phyloP scores from a whole-genome alignment of 2,329 filamentous ascomycete species.

The Fusarium keratoplasticum region DNA sequence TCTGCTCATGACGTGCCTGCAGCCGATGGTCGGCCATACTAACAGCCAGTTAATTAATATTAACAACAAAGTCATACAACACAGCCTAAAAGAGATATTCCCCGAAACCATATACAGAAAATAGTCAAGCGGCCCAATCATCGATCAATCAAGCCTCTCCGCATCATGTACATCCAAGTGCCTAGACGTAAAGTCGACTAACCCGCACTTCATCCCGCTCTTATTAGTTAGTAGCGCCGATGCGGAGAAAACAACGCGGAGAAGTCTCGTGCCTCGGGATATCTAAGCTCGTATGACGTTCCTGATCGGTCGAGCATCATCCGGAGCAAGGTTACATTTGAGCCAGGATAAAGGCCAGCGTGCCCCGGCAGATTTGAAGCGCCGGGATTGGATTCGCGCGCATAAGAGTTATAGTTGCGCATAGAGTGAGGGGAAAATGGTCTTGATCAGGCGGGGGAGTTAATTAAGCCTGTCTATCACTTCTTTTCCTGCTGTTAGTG shows the following conservation, averaged over 20 bases:
- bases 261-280: conserved; percentile 4
- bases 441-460: background rate
- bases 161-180: conserved; percentile 26
- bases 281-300: conserved; percentile 24
- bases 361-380: background rate
- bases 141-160: conserved; percentile 14
- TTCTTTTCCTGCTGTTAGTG: background rate
- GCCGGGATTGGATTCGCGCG: conserved; percentile 25
- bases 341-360: background rate
- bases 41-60: conserved; percentile 15
- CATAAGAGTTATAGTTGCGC: conserved; percentile 3
- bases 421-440: background rate
- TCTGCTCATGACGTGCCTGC: background rate
- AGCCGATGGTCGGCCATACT: background rate
- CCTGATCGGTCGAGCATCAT: conserved; percentile 16
- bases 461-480: background rate
- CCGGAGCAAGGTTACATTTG: conserved; percentile 11
- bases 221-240: background rate
- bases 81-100: background rate
- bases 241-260: conserved; percentile 7
- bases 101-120: background rate
- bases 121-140: conserved; percentile 34
- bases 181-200: conserved; percentile 12
- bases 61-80: background rate
- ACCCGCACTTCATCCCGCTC: conserved; percentile 14